Conservation (phyloP, 2,329 filamentous ascomycete species). For the Aspergillus carbonarius region DNA sequence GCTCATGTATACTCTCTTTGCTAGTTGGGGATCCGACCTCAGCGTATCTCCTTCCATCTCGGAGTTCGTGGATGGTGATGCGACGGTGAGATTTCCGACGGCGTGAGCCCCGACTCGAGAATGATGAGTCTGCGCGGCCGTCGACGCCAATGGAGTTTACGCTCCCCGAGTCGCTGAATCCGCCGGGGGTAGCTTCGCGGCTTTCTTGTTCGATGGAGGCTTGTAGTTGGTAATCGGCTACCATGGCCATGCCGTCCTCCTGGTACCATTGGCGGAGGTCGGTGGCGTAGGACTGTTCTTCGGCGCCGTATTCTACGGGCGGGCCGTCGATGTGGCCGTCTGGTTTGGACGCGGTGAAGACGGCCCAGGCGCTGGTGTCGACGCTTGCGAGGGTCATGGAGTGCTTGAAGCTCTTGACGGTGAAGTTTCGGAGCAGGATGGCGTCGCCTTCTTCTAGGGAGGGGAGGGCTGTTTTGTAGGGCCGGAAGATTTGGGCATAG, state of each 20-base stretch:
- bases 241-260: conserved; percentile 34
- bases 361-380: conserved; percentile 48
- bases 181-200: conserved; percentile 25
- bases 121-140: conserved; percentile 17
- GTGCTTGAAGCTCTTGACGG: conserved; percentile 43
- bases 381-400: conserved; percentile 43
- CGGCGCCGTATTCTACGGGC: conserved; percentile 40
- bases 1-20: conserved; percentile 42
- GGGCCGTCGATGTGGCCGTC: conserved; percentile 36
- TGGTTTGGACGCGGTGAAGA: conserved; percentile 36
- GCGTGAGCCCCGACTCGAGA: conserved; percentile 27
- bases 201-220: conserved; percentile 32
- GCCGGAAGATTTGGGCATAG: conserved; percentile 44
- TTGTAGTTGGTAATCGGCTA: conserved; percentile 38
- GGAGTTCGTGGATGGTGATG: conserved; percentile 44
- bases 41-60: conserved; percentile 43
- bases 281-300: conserved; percentile 38
- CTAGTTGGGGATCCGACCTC: conserved; percentile 41
- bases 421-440: conserved; percentile 48
- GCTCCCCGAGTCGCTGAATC: conserved; percentile 35
- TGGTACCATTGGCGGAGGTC: conserved; percentile 44
- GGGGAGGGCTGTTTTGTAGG: conserved; percentile 41
- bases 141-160: conserved; percentile 26
- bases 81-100: conserved; percentile 33
- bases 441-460: conserved; percentile 39